phyloP scores from a whole-genome alignment of 768 basidiomycete genomes.

The Russula foetens region DNA sequence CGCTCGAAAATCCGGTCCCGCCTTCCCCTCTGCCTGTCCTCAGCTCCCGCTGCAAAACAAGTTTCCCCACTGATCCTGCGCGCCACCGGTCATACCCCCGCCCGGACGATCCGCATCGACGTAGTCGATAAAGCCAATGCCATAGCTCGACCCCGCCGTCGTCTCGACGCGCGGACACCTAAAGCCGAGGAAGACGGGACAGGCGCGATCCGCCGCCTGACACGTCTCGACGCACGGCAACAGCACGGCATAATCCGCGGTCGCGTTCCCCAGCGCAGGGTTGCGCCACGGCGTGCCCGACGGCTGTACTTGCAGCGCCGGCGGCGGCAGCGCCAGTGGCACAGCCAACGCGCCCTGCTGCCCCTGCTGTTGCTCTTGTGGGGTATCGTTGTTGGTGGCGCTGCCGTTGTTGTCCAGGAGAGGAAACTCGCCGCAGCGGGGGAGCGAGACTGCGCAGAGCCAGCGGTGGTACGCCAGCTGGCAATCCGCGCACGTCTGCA shows the following conservation, averaged over 20 bases:
- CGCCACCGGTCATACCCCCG: constrained; percentile 42
- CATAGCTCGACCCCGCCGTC: constrained; percentile 64
- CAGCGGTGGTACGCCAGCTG: constrained; percentile 64
- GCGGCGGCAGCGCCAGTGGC: constrained; percentile 19
- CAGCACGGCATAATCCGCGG: constrained; percentile 44
- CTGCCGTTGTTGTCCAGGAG: constrained; percentile 21
- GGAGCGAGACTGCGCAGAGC: constrained; percentile 68
- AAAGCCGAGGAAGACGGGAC: constrained; percentile 66
- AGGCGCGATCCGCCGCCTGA: constrained; percentile 62
- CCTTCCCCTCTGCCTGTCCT: neutral
- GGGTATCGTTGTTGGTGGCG: neutral
- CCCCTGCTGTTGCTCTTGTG: constrained; percentile 23
- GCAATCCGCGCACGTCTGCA: constrained; percentile 72
- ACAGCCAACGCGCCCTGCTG: constrained; percentile 3
- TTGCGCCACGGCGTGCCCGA: constrained; percentile 38
- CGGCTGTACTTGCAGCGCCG: constrained; percentile 40
- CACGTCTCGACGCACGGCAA: constrained; percentile 79
- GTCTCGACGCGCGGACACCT: constrained; percentile 58
- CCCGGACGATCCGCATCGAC: constrained; percentile 38
- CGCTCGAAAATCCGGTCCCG: no score
- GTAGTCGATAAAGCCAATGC: constrained; percentile 64
- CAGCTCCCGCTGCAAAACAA: constrained; percentile 57
- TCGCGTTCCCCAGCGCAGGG: constrained; percentile 38
- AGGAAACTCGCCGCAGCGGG: constrained; percentile 58
- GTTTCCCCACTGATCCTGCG: constrained; percentile 65